phyloP scores from a whole-genome alignment of 116 monocot genomes.

The Zostera marina region DNA sequence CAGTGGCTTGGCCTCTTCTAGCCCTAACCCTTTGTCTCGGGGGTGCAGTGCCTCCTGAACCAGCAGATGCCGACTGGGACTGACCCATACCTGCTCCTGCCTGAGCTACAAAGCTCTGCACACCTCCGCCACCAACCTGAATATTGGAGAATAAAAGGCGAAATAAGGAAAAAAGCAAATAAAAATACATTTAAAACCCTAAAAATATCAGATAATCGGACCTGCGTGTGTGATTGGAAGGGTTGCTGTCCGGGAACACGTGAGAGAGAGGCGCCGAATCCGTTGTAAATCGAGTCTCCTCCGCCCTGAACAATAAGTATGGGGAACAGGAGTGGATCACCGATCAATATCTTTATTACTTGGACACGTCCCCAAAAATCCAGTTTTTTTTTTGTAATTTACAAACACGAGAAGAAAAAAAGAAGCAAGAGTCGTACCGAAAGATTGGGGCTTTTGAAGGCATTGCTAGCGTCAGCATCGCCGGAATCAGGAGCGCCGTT shows the following conservation, averaged over 20 bases:
- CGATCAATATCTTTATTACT: background rate
- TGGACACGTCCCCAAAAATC: background rate
- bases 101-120: slow-evolving; percentile 32
- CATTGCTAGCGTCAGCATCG: slow-evolving; percentile 31
- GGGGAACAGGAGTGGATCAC: background rate
- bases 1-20: slow-evolving; percentile 88
- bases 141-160: no score
- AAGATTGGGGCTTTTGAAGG: slow-evolving; percentile 40
- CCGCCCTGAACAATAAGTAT: slow-evolving; percentile 23
- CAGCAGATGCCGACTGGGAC: slow-evolving; percentile 5
- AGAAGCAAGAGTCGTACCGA: slow-evolving; percentile 15
- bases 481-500: slow-evolving; percentile 18
- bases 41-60: slow-evolving; percentile 14
- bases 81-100: slow-evolving; percentile 12
- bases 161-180: no score
- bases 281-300: slow-evolving; percentile 31
- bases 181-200: no score
- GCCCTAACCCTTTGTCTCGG: slow-evolving; percentile 82
- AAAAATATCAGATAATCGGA: slow-evolving; percentile 1
- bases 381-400: background rate
- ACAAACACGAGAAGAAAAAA: background rate
- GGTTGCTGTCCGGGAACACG: slow-evolving; percentile 25
- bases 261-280: slow-evolving; percentile 36
- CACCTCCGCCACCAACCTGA: slow-evolving; percentile 5
- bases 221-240: slow-evolving; percentile 43